phyloP scores from a whole-genome alignment of 202 grass and related monocot species.

The Zizania palustris region DNA sequence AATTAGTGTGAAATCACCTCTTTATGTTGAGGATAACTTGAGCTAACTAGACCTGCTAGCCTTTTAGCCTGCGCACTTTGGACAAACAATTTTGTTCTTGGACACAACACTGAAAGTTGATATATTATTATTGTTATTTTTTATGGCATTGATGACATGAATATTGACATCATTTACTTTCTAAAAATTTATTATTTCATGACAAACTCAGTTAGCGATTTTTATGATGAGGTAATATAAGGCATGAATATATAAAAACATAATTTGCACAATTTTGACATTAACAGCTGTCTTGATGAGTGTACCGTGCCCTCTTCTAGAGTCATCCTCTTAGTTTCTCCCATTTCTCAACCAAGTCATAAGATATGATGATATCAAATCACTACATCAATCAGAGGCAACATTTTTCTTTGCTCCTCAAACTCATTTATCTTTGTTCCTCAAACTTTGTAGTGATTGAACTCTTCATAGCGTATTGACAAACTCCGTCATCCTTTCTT shows the following conservation, averaged over 20 bases:
- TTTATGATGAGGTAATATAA: not conserved
- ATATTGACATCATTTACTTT: slow-evolving; percentile 4
- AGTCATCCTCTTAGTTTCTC: slow-evolving; percentile 24
- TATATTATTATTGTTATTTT: not conserved
- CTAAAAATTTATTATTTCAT: not conserved
- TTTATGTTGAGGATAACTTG: not conserved
- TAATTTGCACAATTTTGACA: not conserved
- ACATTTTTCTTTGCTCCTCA: not conserved
- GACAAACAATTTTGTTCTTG: slow-evolving; percentile 10
- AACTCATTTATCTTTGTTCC: not conserved
- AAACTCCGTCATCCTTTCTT: too few species aligned
- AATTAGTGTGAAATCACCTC: not conserved
- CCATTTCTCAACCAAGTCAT: slow-evolving; percentile 22
- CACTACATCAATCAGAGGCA: not conserved
- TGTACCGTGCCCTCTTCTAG: slow-evolving; percentile 9
- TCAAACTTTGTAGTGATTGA: too few species aligned
- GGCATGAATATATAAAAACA: not conserved
- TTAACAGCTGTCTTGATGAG: slow-evolving; percentile 8
- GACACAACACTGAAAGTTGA: not conserved
- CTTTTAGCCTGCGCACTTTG: not conserved
- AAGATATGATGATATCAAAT: slow-evolving; percentile 20
- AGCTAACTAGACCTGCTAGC: not conserved
- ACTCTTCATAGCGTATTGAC: too few species aligned
- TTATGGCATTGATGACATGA: not conserved
- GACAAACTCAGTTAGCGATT: not conserved